Conservation (phyloP, 2,329 filamentous ascomycete genomes). For the Aspergillus spinulosporus region DNA sequence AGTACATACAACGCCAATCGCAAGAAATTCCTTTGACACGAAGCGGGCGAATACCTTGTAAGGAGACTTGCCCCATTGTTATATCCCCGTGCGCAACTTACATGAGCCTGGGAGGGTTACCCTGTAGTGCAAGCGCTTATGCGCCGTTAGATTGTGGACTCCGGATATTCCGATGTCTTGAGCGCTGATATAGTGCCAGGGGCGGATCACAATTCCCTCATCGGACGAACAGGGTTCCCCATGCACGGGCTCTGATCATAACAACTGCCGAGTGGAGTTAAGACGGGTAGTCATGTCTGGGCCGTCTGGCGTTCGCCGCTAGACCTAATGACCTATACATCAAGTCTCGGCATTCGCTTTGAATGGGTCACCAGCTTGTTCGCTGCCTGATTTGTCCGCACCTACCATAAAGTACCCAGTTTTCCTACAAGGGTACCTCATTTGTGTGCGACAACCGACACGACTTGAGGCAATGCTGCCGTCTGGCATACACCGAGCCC, state of each 20-base stretch:
- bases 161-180: background rate
- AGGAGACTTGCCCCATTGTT: no score
- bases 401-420: background rate
- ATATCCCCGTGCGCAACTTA: background rate
- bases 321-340: background rate
- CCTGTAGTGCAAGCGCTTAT: background rate
- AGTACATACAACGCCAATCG: background rate
- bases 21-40: background rate
- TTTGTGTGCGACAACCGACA: background rate
- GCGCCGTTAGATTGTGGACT: background rate
- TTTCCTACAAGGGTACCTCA: background rate
- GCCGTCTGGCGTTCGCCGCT: background rate
- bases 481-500: background rate
- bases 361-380: background rate
- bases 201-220: slow-evolving; percentile 6
- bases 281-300: background rate
- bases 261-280: slow-evolving; percentile 9
- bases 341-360: background rate
- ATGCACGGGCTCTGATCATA: slow-evolving; percentile 4
- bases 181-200: background rate
- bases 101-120: no score
- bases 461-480: background rate
- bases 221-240: slow-evolving; percentile 4
- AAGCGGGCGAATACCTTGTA: no score
- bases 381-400: no score